Percentiles rank a stretch among this genome's conserved stretches.
Evolutionary conservation across 768 basidiomycete species (phyloP).

Genomic region (Russula foetens): DNA sequence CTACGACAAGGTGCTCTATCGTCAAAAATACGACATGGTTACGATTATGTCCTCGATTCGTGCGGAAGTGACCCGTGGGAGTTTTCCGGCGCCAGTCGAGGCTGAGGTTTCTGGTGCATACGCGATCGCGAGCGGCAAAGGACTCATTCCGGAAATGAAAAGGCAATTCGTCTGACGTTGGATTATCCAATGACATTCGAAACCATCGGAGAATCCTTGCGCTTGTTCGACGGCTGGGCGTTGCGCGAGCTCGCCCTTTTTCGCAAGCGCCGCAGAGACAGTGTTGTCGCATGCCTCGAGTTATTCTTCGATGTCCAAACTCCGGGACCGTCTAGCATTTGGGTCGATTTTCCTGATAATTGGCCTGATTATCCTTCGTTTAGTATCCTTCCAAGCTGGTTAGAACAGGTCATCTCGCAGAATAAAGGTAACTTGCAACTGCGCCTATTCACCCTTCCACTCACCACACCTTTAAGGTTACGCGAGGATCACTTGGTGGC

Average conservation of each 20-base stretch:
- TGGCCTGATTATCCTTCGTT: too few species aligned
- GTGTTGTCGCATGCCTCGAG: neutral
- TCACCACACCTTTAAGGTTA: neutral
- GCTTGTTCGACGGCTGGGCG: neutral
- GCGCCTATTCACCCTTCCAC: neutral
- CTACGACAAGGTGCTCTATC: neutral
- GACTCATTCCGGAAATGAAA: neutral
- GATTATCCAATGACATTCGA: neutral
- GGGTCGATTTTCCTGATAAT: neutral
- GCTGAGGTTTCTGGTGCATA: constrained; percentile 7
- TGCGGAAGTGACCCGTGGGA: neutral
- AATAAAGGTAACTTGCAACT: neutral
- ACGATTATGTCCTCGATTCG: neutral
- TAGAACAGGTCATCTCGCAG: neutral
- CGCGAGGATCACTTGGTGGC: neutral
- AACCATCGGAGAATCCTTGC: neutral
- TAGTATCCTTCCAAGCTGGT: neutral
- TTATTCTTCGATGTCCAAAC: neutral
- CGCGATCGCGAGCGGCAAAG: constrained; percentile 7
- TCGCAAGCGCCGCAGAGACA: neutral
- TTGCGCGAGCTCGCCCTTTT: neutral
- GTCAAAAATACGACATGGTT: constrained; percentile 23
- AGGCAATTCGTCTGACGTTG: neutral
- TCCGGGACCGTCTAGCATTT: neutral
- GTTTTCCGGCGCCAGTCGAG: neutral